Conservation (phyloP, 306 rosid genomes). For the Quercus robur region DNA sequence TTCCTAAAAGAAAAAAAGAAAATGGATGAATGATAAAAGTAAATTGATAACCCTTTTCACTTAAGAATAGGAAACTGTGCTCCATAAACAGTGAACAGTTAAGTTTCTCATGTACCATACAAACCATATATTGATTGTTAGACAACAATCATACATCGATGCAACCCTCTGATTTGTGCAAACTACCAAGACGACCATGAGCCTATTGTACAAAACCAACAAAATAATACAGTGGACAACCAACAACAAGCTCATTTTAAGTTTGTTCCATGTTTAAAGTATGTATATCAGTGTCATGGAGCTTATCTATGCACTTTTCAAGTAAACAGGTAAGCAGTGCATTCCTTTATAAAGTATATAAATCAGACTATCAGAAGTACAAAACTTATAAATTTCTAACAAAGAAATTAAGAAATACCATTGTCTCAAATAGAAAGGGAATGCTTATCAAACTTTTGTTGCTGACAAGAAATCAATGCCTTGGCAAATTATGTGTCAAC, state of each 20-base stretch:
- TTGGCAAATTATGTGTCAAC: conserved; percentile 19
- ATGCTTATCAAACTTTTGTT: conserved; percentile 27
- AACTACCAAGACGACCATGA: no score
- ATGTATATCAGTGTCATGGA: background rate
- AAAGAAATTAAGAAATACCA: conserved; percentile 45
- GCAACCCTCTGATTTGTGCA: no score
- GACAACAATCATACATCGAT: no score
- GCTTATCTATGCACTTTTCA: background rate
- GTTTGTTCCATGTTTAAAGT: background rate
- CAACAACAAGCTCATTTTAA: background rate
- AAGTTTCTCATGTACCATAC: no score
- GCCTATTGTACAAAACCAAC: no score
- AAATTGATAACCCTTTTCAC: background rate
- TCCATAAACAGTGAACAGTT: background rate
- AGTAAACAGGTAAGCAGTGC: background rate
- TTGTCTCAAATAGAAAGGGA: conserved; percentile 20
- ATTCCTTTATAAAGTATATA: background rate
- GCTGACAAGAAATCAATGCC: conserved; percentile 21
- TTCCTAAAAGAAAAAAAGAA: background rate
- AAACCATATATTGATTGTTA: no score
- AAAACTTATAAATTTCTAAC: background rate
- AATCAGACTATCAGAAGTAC: background rate
- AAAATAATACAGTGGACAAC: no score
- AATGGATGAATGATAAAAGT: background rate
- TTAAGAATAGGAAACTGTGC: background rate